phyloP scores from a whole-genome alignment of 345 rosid species.

The thale cress (Arabidopsis thaliana) region TAIR10.1 NC_003076.8:24845001-24845500 shows the following conservation, averaged over 20 bases:
- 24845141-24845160: not conserved
- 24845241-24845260: constrained; percentile 62
- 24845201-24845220: constrained; percentile 46
- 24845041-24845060: not conserved
- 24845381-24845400: constrained; percentile 48
- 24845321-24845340: constrained; percentile 48
- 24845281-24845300: constrained; percentile 57
- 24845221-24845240: constrained; percentile 89
- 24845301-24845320: constrained; percentile 56
- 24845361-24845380: constrained; percentile 44
- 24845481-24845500: constrained; percentile 99
- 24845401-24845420: constrained; percentile 52
- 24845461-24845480: constrained; percentile 99
- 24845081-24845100: not conserved
- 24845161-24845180: not conserved
- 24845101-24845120: constrained; percentile 10
- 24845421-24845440: constrained; percentile 55
- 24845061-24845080: constrained; percentile 7
- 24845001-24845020: too few relatives aligned
- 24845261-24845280: constrained; percentile 61
- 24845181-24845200: constrained; percentile 14
- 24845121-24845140: constrained; percentile 35
- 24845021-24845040: too few relatives aligned
- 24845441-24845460: constrained; percentile 68
- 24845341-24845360: constrained; percentile 54